These are phyloP conservation scores for Cinnamomum micranthum DNA, from an alignment of 164 flowering plant genomes.

Conservation along the genomic window DNA sequence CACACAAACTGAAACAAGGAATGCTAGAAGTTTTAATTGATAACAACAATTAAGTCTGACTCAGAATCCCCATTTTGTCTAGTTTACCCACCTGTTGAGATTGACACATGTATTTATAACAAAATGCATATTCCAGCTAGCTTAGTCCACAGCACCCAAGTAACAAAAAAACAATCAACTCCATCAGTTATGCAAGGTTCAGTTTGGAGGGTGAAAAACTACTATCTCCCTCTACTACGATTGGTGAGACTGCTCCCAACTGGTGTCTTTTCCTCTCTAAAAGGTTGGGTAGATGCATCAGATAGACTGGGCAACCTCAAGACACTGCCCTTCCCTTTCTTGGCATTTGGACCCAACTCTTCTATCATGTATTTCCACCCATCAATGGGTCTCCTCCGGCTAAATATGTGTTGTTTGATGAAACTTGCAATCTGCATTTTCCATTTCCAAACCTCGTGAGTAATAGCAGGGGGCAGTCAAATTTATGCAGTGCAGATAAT, in stretches of 20 bases:
- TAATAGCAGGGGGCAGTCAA: background rate
- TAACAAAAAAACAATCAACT: background rate
- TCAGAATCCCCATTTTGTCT: no score
- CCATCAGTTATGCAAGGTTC: background rate
- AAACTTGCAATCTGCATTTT: slow-evolving; percentile 84
- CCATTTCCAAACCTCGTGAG: background rate
- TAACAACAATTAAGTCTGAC: no score
- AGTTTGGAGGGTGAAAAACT: background rate
- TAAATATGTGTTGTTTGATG: slow-evolving; percentile 92
- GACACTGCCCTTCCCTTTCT: slow-evolving; percentile 84
- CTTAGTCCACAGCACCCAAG: background rate
- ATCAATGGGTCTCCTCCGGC: slow-evolving; percentile 91
- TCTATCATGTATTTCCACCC: slow-evolving; percentile 99
- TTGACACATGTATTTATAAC: background rate
- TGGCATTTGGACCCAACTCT: slow-evolving; percentile 90
- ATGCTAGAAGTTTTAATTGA: no score
- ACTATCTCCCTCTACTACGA: slow-evolving; percentile 32
- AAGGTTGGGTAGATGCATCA: slow-evolving; percentile 82
- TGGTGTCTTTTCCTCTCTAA: slow-evolving; percentile 53
- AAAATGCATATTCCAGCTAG: background rate
- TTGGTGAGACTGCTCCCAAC: slow-evolving; percentile 21
- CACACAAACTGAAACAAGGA: no score
- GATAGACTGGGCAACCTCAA: slow-evolving; percentile 70
- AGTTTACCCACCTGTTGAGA: no score
- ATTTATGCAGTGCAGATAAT: background rate